A percentile compares a stretch with the other conserved stretches of the same genome.
Conservation (phyloP, 2,329 filamentous ascomycete species). For the Fusarium sp. region DNA sequence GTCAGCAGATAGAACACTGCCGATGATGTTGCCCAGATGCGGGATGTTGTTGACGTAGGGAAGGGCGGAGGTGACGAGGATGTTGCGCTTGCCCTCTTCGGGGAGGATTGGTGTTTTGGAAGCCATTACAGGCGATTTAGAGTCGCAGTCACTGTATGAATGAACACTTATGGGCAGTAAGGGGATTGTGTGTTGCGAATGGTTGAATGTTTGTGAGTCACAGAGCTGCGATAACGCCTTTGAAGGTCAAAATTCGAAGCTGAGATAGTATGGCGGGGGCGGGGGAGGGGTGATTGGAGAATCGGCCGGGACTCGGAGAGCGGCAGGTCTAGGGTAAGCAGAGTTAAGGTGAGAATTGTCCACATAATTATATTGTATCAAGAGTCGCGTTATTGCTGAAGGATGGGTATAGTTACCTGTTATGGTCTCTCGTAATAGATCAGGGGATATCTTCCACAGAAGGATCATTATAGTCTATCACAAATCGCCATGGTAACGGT, state of each 20-base stretch:
- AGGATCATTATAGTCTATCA: neutral
- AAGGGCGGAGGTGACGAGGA: conserved; percentile 90
- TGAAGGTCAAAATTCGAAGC: conserved; percentile 39
- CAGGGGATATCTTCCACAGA: neutral
- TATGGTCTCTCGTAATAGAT: neutral
- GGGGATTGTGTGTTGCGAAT: conserved; percentile 2
- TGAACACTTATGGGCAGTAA: neutral
- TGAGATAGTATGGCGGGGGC: conserved; percentile 40
- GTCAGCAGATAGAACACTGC: conserved; percentile 88
- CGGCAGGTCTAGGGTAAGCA: conserved; percentile 36
- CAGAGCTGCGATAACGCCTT: conserved; percentile 37
- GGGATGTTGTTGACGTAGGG: conserved; percentile 82
- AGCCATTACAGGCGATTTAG: conserved; percentile 37
- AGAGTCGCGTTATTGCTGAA: neutral
- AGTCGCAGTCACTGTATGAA: conserved; percentile 6
- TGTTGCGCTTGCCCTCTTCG: conserved; percentile 80
- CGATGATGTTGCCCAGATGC: conserved; percentile 89
- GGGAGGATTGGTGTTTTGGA: conserved; percentile 65
- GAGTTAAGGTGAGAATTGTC: neutral
- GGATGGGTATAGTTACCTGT: neutral
- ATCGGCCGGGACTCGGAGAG: neutral
- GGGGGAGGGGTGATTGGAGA: conserved; percentile 37
- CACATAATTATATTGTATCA: neutral
- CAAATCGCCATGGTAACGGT: neutral
- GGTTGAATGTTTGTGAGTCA: conserved; percentile 39